Base-by-base conservation (phyloP, 2,329 filamentous ascomycete genomes). In the Orbilia brochopaga region DNA sequence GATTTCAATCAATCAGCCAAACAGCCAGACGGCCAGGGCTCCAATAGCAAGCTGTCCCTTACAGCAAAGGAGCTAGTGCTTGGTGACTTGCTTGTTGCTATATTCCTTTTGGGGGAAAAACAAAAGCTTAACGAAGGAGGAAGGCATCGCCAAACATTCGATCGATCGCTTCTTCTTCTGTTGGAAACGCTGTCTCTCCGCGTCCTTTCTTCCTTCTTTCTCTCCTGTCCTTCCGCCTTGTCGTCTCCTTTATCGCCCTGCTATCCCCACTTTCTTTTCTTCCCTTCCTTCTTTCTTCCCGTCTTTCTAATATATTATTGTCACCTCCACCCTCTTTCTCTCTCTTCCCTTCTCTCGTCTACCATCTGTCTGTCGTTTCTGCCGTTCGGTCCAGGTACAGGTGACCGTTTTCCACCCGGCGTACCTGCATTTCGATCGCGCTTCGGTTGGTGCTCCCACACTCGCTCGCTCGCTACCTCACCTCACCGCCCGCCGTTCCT, bases 401-500 rank as follows among this genome's bases (percentile, higher is more conserved):
- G 6, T 37, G 32, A 24, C 23, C n/a, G 15, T 42, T 24, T 15
- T 15, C 7, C 37, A n/a, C n/a, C n/a, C n/a, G n/a, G n/a, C n/a
- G 66, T 70, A 64, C 59, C 59, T 64, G 58, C 66, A 30, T 70
- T 42, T 46, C 52, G 21, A 37, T n/a, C 40, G 35, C 24, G n/a
- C 30, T 48, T 48, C 23, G 66, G 58, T 64, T 70, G 59, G 54
- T 70, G 58, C 48, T 63, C 66, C 66, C 66, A 69, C 53, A 58
- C 37, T 63, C 59, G 51, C 51, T 63, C 44, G 53, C 53, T 55
- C 37, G 27, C 50, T 57, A 24, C 58, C 27, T 42, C 46, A 53
- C 21, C 32, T 44, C 42, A 52, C 35, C 48, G 40, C 48, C 32
- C 17, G 40, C n/a, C n/a, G 19, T 53, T 19, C 35, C 50, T 30